phyloP scores from a whole-genome alignment of 306 rosid species.

The Arachis hypogaea region DNA sequence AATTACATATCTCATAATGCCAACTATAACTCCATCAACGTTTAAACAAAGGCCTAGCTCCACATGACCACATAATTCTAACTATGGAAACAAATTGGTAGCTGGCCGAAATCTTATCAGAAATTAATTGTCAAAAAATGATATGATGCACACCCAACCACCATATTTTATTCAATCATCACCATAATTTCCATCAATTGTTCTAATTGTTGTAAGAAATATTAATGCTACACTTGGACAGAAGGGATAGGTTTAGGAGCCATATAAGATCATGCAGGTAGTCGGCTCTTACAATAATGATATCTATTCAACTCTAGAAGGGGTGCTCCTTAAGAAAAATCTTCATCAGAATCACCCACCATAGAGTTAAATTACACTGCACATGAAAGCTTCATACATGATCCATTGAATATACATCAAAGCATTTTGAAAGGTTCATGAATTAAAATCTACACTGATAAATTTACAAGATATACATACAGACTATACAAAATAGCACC shows the following conservation, averaged over 20 bases:
- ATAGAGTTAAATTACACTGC: slow-evolving; percentile 26
- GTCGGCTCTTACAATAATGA: background rate
- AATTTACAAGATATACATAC: slow-evolving; percentile 75
- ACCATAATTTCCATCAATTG: no score
- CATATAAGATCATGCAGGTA: background rate
- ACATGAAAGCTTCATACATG: slow-evolving; percentile 10
- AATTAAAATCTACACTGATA: slow-evolving; percentile 34
- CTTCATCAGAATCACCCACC: background rate
- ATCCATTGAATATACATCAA: slow-evolving; percentile 42
- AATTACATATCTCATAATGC: no score
- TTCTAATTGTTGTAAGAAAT: no score
- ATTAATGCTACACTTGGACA: background rate
- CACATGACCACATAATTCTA: background rate
- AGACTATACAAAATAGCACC: slow-evolving; percentile 41
- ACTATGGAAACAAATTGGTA: background rate
- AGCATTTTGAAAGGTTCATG: slow-evolving; percentile 43
- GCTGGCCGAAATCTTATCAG: no score
- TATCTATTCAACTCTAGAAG: slow-evolving; percentile 13
- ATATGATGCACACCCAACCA: no score
- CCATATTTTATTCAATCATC: no score
- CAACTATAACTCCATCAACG: no score
- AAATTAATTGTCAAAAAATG: no score
- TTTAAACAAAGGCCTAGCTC: no score
- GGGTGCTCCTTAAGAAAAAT: no score
- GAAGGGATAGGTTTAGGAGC: background rate